Conservation (phyloP, 73 alveolate species). For the Blepharisma japonicum region DNA sequence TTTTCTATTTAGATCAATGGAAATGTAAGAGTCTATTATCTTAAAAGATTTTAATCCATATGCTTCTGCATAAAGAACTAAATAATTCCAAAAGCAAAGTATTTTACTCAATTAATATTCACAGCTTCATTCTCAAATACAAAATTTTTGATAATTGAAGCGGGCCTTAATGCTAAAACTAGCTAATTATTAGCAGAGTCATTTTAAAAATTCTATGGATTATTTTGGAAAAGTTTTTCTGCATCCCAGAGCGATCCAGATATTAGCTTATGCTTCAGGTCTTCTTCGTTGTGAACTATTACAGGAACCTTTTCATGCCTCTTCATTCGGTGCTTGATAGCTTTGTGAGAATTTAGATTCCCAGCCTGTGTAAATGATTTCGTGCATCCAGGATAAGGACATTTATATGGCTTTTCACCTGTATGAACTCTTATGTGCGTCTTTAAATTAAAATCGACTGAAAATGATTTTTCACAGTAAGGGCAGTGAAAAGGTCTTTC, state of each 20-base stretch:
- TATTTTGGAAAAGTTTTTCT: no score
- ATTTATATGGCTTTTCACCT: slow-evolving; percentile 93
- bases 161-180: no score
- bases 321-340: slow-evolving; percentile 36
- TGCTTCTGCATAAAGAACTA: no score
- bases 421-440: slow-evolving; percentile 90
- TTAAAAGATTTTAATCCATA: no score
- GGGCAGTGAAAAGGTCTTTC: slow-evolving; percentile 90
- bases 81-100: no score
- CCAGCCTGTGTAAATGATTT: slow-evolving; percentile 87
- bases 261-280: slow-evolving; percentile 6
- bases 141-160: no score
- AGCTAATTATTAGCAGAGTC: no score
- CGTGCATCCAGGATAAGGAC: slow-evolving; percentile 83
- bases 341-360: slow-evolving; percentile 89
- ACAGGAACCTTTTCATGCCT: slow-evolving; percentile 24
- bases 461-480: slow-evolving; percentile 81
- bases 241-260: background rate
- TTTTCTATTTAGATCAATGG: no score
- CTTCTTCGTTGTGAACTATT: slow-evolving; percentile 17
- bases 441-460: slow-evolving; percentile 82
- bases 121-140: no score
- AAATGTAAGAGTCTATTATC: no score
- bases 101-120: no score
- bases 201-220: no score